Evolutionary conservation across 2,329 filamentous ascomycete species (phyloP), one percentile per base, ranked within the genome.

Genomic region (Boeremia exigua): DNA sequence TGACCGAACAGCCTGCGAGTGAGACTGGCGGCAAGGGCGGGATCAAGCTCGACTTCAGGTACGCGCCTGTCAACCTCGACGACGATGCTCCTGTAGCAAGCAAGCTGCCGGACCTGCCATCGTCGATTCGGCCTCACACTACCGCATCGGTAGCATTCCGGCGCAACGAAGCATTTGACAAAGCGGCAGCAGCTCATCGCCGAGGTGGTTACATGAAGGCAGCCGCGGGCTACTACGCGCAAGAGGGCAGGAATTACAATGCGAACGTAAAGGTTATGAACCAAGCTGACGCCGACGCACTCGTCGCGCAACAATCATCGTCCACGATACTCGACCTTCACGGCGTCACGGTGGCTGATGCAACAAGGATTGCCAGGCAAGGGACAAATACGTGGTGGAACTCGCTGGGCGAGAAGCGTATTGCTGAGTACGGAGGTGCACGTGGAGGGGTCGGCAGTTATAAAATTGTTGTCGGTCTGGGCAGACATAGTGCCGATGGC

Each of bases 321-420:
- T 82, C 81, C 0, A 80, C 76, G 1, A 78, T 82, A 17, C 80
- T 96, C 7, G 94, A 98, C 73, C 79, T 98, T 25, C 94, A 98
- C 72, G 91, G 92, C 6, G 86, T 96, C 5, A 87, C 83, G 39
- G 92, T 97, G 1, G 81, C 86, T 44, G 90, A 96, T 72, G 94
- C 90, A 1, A 86, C 92, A 28, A 82, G 90, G 3, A 96, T 97
- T 61, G 87, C 90, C 1, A 82, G 84, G 28, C 82, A 87, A 42
- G 83, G 82, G 33, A 88, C 90, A 0, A 81, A 84, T 61, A 72
- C 71, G 9, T 98, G 94, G 94, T 97, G 92, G 93, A 78, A 85
- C 15, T 76, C 77, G 0, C 77, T 92, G 8, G 90, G 90, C 1
- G 89, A 93, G 68, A 80, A 81, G 44, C 84, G 84, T 60, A 81